These are phyloP conservation scores for Zymoseptoria passerinii DNA, from an alignment of 2,329 filamentous ascomycete genomes.

Conservation along the genomic window DNA sequence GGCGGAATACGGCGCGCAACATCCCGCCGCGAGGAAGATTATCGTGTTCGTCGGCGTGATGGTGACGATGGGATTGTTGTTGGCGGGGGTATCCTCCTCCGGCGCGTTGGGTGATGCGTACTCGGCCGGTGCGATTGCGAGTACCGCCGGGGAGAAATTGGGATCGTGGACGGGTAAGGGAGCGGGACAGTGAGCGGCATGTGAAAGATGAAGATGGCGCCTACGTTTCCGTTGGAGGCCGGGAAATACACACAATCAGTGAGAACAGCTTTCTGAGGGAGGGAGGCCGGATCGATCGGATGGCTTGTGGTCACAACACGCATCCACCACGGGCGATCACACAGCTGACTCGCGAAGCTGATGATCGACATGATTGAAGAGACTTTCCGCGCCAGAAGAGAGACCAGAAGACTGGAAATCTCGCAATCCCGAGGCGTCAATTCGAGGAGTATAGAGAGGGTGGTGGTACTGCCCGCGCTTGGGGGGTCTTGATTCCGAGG, in stretches of 20 bases:
- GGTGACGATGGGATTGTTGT: constrained; percentile 59
- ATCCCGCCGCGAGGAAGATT: constrained; percentile 70
- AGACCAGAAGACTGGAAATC: too few species aligned
- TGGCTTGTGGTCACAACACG: too few species aligned
- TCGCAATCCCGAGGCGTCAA: too few species aligned
- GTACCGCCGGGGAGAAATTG: constrained; percentile 2
- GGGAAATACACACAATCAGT: neutral
- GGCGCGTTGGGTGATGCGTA: constrained; percentile 8
- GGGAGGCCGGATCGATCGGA: too few species aligned
- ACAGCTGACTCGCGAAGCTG: too few species aligned
- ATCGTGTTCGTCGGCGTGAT: constrained; percentile 58
- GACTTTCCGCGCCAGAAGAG: too few species aligned
- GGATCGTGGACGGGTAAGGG: neutral
- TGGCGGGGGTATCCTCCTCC: constrained; percentile 41
- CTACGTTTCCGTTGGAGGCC: neutral
- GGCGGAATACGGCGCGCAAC: constrained; percentile 74
- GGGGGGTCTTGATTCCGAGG: too few species aligned
- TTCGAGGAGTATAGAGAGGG: too few species aligned
- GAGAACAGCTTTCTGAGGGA: too few species aligned
- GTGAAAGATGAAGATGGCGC: neutral
- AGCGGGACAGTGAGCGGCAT: neutral
- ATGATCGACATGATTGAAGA: too few species aligned
- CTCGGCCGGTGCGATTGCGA: neutral
- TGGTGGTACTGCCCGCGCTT: too few species aligned
- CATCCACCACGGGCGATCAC: too few species aligned